Percentiles rank a stretch among this genome's conserved stretches.
Evolutionary conservation across 2,329 filamentous ascomycete species (phyloP).

Genomic region (Trichoderma atrobrunneum): DNA sequence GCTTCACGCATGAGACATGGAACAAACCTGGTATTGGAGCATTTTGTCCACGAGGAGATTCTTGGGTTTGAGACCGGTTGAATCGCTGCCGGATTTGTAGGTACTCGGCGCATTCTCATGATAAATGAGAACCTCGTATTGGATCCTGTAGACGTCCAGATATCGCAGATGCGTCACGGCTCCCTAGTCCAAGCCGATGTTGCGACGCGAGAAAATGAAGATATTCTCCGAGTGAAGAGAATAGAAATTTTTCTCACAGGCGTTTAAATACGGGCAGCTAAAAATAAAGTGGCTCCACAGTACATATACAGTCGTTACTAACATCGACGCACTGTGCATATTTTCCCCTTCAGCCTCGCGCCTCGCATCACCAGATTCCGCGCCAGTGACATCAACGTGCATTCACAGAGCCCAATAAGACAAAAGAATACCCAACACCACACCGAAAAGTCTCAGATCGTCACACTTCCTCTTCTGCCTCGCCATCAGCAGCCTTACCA

Average conservation of each 20-base stretch:
- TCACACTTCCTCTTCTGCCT: not conserved
- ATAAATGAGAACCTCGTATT: not conserved
- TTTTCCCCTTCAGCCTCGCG: constrained; percentile 17
- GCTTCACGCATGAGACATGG: not conserved
- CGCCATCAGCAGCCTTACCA: not conserved
- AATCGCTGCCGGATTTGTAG: not conserved
- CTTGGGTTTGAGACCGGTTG: not conserved
- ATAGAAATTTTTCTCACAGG: not conserved
- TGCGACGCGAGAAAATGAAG: not conserved
- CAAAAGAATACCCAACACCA: not conserved
- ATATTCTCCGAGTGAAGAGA: not conserved
- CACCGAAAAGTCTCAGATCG: not conserved
- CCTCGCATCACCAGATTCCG: not conserved
- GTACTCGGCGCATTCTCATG: not conserved
- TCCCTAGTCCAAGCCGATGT: not conserved
- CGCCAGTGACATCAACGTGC: constrained; percentile 25
- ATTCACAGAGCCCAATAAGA: not conserved
- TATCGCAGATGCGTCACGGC: not conserved
- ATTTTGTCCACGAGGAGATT: not conserved
- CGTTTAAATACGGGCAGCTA: not conserved
- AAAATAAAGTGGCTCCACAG: not conserved
- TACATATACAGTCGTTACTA: too few relatives aligned
- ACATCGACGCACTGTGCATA: constrained; percentile 23
- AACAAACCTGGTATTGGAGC: not conserved
- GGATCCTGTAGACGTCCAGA: not conserved